Conservation (phyloP, 257 asterid species). For the Scutellaria barbata region DNA sequence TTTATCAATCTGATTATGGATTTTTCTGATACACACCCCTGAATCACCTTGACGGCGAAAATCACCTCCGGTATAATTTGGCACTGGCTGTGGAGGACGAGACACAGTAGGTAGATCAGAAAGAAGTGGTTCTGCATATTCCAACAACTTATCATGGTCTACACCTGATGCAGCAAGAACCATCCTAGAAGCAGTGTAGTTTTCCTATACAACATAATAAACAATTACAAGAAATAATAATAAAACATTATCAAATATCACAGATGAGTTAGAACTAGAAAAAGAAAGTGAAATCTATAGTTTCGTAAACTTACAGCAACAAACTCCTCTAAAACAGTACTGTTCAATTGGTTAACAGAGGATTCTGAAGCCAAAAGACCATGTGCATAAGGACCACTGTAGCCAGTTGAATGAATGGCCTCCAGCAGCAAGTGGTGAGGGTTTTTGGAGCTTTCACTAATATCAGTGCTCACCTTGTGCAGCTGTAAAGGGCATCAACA, state of each 20-base stretch:
- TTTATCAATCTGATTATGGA: constrained; percentile 9
- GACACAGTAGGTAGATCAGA: constrained; percentile 64
- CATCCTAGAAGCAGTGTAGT: constrained; percentile 82
- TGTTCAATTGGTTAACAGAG: constrained; percentile 47
- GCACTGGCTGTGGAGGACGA: constrained; percentile 51
- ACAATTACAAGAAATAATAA: constrained; percentile 31
- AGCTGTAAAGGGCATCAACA: constrained; percentile 50
- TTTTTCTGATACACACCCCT: constrained; percentile 62
- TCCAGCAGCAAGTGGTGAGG: constrained; percentile 82
- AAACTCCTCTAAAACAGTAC: constrained; percentile 70
- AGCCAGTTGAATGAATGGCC: constrained; percentile 83
- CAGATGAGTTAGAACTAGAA: neutral
- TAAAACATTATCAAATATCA: constrained; percentile 22
- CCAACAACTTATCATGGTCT: constrained; percentile 78
- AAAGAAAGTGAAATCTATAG: constrained; percentile 12
- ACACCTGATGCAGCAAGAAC: constrained; percentile 92
- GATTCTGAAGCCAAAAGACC: constrained; percentile 79
- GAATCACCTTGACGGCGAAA: constrained; percentile 70
- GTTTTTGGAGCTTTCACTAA: constrained; percentile 68
- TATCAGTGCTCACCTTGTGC: constrained; percentile 62
- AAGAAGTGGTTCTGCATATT: constrained; percentile 81
- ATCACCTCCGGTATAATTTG: constrained; percentile 85
- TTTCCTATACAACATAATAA: constrained; percentile 50
- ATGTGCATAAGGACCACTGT: constrained; percentile 66
- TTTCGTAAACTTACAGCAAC: constrained; percentile 60